phyloP scores from a whole-genome alignment of 805 yeast genomes.

The Kregervanrija delftensis region DNA sequence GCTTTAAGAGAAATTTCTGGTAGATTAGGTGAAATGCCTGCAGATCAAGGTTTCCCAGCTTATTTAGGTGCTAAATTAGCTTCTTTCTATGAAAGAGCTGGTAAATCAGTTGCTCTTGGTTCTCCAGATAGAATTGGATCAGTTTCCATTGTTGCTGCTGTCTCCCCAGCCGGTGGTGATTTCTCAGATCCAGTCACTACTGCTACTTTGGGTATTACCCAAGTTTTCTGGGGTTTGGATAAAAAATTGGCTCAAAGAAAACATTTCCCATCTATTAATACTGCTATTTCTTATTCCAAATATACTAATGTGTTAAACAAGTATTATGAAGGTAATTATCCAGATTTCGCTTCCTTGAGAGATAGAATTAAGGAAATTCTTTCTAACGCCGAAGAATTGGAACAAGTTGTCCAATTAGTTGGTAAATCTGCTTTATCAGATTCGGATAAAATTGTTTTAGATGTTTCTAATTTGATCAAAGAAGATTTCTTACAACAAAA shows the following conservation, averaged over 20 bases:
- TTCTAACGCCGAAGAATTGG: conserved; percentile 96
- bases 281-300: conserved; percentile 93
- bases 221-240: conserved; percentile 99
- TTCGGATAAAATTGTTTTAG: conserved; percentile 92
- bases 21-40: conserved; percentile 99
- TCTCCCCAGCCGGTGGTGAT: conserved; percentile 99
- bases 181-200: conserved; percentile 99
- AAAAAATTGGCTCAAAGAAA: conserved; percentile 98
- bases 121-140: conserved; percentile 96
- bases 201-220: conserved; percentile 98
- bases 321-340: conserved; percentile 78
- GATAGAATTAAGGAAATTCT: conserved; percentile 89
- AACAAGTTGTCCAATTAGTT: conserved; percentile 97
- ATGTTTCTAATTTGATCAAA: conserved; percentile 84
- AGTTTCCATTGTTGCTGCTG: conserved; percentile 99
- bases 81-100: conserved; percentile 99
- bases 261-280: conserved; percentile 98
- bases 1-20: conserved; percentile 99
- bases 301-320: conserved; percentile 82
- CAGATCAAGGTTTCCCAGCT: conserved; percentile 99
- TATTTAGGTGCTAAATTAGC: conserved; percentile 98
- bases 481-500: conserved; percentile 99
- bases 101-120: conserved; percentile 91
- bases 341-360: conserved; percentile 88
- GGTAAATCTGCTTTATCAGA: conserved; percentile 98